A percentile compares a stretch with the other conserved stretches of the same genome.
Evolutionary conservation across 164 flowering plant species (phyloP).

Genomic region (Liquidambar formosana): DNA sequence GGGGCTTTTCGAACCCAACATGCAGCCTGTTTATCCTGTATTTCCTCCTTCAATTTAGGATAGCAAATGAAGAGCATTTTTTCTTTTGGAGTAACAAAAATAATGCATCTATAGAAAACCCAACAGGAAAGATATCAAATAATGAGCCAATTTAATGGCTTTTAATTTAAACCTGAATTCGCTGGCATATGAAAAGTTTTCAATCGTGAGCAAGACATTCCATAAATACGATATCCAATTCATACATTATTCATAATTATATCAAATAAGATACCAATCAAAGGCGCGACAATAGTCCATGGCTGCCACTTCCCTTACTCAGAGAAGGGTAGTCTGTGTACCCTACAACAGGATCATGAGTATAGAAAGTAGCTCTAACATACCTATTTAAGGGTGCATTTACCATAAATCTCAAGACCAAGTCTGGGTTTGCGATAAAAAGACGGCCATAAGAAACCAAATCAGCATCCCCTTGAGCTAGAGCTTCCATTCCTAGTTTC

Average conservation of each 20-base stretch:
- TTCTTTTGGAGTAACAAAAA: no score
- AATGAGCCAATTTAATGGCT: no score
- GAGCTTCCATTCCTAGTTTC: constrained; percentile 52
- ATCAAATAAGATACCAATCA: not conserved
- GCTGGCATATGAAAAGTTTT: no score
- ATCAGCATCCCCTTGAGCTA: constrained; percentile 59
- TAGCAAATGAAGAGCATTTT: no score
- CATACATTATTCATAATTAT: no score
- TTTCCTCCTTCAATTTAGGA: not conserved
- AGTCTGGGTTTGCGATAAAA: constrained; percentile 64
- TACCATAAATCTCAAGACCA: constrained; percentile 45
- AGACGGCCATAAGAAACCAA: constrained; percentile 60
- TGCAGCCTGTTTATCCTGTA: constrained; percentile 19
- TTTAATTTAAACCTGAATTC: no score
- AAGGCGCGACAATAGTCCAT: constrained; percentile 6
- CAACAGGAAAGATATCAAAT: no score
- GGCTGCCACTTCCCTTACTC: not conserved
- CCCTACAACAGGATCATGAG: constrained; percentile 61
- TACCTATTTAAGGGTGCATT: constrained; percentile 54
- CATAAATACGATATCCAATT: no score
- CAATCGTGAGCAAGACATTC: no score
- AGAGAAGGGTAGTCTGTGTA: constrained; percentile 55
- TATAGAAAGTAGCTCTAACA: constrained; percentile 54
- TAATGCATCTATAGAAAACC: no score
- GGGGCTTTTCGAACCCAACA: constrained; percentile 13